Evolutionary conservation across 331 rosid species (phyloP).

Genomic region (Saraca asoca): DNA sequence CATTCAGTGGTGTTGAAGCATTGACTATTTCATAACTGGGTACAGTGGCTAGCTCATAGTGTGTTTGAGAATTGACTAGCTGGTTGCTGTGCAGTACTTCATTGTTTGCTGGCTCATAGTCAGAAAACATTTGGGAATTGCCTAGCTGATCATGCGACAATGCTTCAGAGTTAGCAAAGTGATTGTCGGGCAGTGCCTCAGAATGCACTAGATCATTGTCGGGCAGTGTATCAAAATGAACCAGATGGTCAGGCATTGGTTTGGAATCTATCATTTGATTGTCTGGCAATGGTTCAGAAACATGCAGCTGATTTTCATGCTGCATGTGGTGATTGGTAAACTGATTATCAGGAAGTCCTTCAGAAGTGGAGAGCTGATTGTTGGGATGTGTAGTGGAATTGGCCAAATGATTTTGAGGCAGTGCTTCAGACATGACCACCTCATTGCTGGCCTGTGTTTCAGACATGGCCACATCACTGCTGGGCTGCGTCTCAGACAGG

Average conservation of each 20-base stretch:
- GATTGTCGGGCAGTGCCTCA: constrained; percentile 35
- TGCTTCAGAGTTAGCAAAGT: constrained; percentile 32
- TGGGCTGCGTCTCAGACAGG: constrained; percentile 28
- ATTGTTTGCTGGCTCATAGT: constrained; percentile 43
- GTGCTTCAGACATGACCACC: constrained; percentile 33
- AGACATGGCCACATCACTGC: constrained; percentile 5
- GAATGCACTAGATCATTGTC: constrained; percentile 45
- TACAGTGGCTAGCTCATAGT: constrained; percentile 36
- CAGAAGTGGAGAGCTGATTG: constrained; percentile 32
- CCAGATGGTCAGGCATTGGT: constrained; percentile 37
- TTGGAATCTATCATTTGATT: constrained; percentile 41
- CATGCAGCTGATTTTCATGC: constrained; percentile 43
- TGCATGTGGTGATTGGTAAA: constrained; percentile 29
- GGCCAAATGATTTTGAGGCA: constrained; percentile 35
- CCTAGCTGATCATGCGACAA: constrained; percentile 44
- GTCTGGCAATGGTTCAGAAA: constrained; percentile 33
- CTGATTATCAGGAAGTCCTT: constrained; percentile 34
- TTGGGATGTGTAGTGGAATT: constrained; percentile 33
- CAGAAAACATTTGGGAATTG: constrained; percentile 40
- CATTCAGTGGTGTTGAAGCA: constrained; percentile 51
- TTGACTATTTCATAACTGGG: constrained; percentile 50
- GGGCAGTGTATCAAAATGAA: constrained; percentile 36
- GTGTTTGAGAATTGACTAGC: constrained; percentile 40
- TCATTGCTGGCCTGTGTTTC: constrained; percentile 26
- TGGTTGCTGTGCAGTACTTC: constrained; percentile 35